These are phyloP conservation scores for Auriscalpium vulgare DNA, from an alignment of 768 basidiomycete genomes.

Conservation along the genomic window DNA sequence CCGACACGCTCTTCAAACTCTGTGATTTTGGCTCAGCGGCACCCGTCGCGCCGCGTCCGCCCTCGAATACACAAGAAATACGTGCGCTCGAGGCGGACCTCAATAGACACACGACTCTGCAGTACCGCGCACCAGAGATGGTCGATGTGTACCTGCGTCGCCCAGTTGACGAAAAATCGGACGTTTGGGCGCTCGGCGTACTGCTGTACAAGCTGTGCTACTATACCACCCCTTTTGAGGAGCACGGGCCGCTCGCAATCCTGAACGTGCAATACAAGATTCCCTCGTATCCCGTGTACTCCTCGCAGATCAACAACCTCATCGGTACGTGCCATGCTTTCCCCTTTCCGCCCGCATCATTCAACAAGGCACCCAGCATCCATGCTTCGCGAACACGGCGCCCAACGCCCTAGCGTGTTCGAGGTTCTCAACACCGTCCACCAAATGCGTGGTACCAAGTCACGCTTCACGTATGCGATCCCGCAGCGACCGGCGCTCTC, in stretches of 20 bases:
- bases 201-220: slow-evolving; percentile 97
- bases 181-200: slow-evolving; percentile 97
- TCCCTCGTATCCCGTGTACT: slow-evolving; percentile 84
- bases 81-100: slow-evolving; percentile 84
- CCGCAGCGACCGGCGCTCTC: slow-evolving; percentile 42
- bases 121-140: slow-evolving; percentile 99
- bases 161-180: slow-evolving; percentile 88
- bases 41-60: slow-evolving; percentile 59
- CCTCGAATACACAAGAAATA: slow-evolving; percentile 76
- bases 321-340: slow-evolving; percentile 52
- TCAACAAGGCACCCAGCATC: slow-evolving; percentile 42
- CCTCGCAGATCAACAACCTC: slow-evolving; percentile 68
- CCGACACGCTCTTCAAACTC: slow-evolving; percentile 79
- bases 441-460: slow-evolving; percentile 78
- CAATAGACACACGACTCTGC: slow-evolving; percentile 91
- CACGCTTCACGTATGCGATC: slow-evolving; percentile 62
- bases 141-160: slow-evolving; percentile 81
- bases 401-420: slow-evolving; percentile 80
- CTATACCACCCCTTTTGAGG: slow-evolving; percentile 98
- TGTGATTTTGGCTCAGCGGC: slow-evolving; percentile 98
- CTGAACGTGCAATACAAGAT: slow-evolving; percentile 93
- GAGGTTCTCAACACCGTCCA: slow-evolving; percentile 82
- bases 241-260: slow-evolving; percentile 93
- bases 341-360: slow-evolving; percentile 10
- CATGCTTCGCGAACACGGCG: slow-evolving; percentile 88